Evolutionary conservation across 192 early-diverging fungal species (phyloP).

Genomic region (Neocallimastix lanati): DNA sequence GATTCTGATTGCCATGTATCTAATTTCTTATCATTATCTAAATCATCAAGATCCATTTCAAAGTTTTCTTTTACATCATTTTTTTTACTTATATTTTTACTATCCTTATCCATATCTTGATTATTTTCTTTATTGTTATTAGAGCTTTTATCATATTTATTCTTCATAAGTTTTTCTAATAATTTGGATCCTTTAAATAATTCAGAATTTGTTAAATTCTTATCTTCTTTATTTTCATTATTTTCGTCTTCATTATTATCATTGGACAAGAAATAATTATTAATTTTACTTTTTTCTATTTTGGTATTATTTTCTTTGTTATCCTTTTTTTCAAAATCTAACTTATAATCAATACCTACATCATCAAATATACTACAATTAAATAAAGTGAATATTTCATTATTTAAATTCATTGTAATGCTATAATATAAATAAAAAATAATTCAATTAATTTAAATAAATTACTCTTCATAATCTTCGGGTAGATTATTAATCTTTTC

Average conservation of each 20-base stretch:
- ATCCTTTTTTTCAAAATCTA: constrained; percentile 18
- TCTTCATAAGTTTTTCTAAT: not conserved
- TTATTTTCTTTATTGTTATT: not conserved
- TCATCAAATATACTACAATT: constrained; percentile 68
- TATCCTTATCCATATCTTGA: no score
- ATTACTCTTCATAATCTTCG: constrained; percentile 7
- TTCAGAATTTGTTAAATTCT: not conserved
- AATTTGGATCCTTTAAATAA: not conserved
- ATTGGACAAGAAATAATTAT: not conserved
- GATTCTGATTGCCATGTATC: no score
- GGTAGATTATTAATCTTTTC: not conserved
- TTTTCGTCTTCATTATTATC: not conserved
- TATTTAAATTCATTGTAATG: no score
- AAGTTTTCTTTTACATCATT: not conserved
- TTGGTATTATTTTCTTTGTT: not conserved
- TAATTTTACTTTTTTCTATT: constrained; percentile 7
- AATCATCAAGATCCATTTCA: not conserved
- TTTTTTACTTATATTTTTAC: not conserved
- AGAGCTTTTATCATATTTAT: not conserved
- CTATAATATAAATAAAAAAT: no score
- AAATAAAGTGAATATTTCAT: no score
- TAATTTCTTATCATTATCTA: no score
- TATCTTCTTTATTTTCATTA: constrained; percentile 5
- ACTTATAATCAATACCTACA: constrained; percentile 54
- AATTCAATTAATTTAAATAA: no score